A percentile compares a stretch with the other conserved stretches of the same genome.
phyloP scores from a whole-genome alignment of 371 early-diverging fungal genomes.

The Actinomortierella ambigua region DNA sequence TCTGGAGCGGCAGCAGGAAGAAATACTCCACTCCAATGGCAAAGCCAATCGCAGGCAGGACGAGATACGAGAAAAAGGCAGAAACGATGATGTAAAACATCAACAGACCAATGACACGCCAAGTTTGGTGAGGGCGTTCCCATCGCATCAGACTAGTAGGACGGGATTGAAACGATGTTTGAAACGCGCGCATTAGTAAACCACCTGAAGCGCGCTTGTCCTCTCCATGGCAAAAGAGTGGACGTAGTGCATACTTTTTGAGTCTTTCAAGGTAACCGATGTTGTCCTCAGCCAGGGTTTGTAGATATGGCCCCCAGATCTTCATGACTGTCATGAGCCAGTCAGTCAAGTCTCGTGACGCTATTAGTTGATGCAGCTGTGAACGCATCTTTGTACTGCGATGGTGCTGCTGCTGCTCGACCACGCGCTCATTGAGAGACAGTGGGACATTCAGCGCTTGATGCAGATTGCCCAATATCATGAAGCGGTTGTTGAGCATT shows the following conservation, averaged over 20 bases:
- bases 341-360: slow-evolving; percentile 41
- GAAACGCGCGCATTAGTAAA: too few species aligned
- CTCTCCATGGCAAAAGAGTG: not conserved
- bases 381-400: slow-evolving; percentile 27
- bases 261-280: slow-evolving; percentile 34
- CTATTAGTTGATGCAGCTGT: slow-evolving; percentile 33
- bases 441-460: slow-evolving; percentile 17
- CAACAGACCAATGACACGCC: slow-evolving; percentile 28
- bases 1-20: slow-evolving; percentile 30
- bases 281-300: slow-evolving; percentile 39
- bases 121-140: slow-evolving; percentile 35
- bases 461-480: slow-evolving; percentile 25
- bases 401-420: slow-evolving; percentile 3
- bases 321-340: slow-evolving; percentile 41
- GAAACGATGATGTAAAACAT: slow-evolving; percentile 17
- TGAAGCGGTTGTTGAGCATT: slow-evolving; percentile 36
- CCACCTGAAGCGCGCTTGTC: too few species aligned
- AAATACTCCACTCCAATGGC: slow-evolving; percentile 36
- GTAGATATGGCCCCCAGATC: slow-evolving; percentile 41
- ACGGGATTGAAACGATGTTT: too few species aligned
- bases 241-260: slow-evolving; percentile 25
- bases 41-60: slow-evolving; percentile 32
- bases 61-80: slow-evolving; percentile 23
- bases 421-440: slow-evolving; percentile 1
- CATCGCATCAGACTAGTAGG: slow-evolving; percentile 33